Evolutionary conservation across 768 basidiomycete genomes (phyloP).

Genomic region (Agrocybe chaxingu): DNA sequence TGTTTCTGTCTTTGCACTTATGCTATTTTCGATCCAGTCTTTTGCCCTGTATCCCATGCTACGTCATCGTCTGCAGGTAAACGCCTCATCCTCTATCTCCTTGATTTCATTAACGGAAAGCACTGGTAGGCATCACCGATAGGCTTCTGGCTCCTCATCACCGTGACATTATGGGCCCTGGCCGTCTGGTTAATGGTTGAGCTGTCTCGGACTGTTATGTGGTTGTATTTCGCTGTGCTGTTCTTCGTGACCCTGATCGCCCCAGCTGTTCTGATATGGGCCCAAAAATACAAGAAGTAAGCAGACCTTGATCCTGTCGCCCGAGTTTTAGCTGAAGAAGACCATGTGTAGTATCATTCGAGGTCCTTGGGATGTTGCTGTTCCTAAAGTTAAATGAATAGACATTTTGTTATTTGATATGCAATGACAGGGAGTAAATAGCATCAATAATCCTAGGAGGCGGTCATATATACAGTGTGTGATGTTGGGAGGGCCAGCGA

Average conservation of each 20-base stretch:
- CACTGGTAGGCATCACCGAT: slow-evolving; percentile 43
- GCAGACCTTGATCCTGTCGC: slow-evolving; percentile 23
- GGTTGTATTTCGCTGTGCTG: slow-evolving; percentile 47
- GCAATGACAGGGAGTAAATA: slow-evolving; percentile 13
- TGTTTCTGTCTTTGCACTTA: slow-evolving; percentile 83
- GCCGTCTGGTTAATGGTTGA: slow-evolving; percentile 51
- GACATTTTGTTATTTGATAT: slow-evolving; percentile 2
- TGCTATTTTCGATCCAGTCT: slow-evolving; percentile 76
- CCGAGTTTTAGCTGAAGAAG: too few relatives aligned
- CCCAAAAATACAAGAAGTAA: slow-evolving; percentile 84
- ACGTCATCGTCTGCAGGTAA: slow-evolving; percentile 69
- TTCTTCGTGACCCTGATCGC: slow-evolving; percentile 66
- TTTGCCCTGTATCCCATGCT: slow-evolving; percentile 86
- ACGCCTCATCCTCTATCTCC: slow-evolving; percentile 11
- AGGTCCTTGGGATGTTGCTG: slow-evolving; percentile 88
- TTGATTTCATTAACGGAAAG: slow-evolving; percentile 11
- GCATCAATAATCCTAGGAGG: slow-evolving; percentile 19
- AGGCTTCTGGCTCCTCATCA: slow-evolving; percentile 46
- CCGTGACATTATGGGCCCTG: slow-evolving; percentile 44
- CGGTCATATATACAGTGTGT: slow-evolving; percentile 15
- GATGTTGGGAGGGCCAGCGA: not conserved
- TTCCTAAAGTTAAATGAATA: slow-evolving; percentile 59
- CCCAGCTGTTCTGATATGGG: slow-evolving; percentile 77
- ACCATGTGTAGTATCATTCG: slow-evolving; percentile 64
- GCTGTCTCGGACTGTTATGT: slow-evolving; percentile 54